Evolutionary conservation across 2,329 filamentous ascomycete species (phyloP).

Genomic region (Juglanconis oblonga): DNA sequence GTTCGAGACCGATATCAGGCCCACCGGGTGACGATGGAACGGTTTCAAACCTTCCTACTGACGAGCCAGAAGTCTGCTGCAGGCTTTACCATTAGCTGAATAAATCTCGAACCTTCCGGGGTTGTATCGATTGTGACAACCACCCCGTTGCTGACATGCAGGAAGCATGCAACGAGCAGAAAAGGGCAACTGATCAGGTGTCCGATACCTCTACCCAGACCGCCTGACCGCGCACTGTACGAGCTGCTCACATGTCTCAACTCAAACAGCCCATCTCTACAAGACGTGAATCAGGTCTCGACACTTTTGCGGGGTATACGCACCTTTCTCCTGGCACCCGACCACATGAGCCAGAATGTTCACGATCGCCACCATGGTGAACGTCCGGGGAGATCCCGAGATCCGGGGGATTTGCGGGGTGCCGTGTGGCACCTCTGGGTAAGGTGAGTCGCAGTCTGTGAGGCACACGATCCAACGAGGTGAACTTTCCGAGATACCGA

Average conservation of each 20-base stretch:
- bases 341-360: background rate
- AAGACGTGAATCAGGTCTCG: too few relatives aligned
- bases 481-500: too few relatives aligned
- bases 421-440: background rate
- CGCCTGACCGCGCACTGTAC: background rate
- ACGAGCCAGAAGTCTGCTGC: too few relatives aligned
- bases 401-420: conserved; percentile 6
- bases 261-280: too few relatives aligned
- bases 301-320: too few relatives aligned
- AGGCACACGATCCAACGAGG: background rate
- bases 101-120: too few relatives aligned
- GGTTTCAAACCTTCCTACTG: background rate
- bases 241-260: background rate
- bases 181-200: background rate
- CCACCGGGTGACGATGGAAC: too few relatives aligned
- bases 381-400: background rate
- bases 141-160: too few relatives aligned
- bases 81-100: too few relatives aligned
- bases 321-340: background rate
- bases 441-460: background rate
- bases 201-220: background rate
- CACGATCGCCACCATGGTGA: background rate
- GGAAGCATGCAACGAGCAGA: too few relatives aligned
- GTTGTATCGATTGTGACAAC: too few relatives aligned
- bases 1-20: background rate